Base-by-base conservation (phyloP, 139 green algal species). In the Picochlorum sp. region DNA sequence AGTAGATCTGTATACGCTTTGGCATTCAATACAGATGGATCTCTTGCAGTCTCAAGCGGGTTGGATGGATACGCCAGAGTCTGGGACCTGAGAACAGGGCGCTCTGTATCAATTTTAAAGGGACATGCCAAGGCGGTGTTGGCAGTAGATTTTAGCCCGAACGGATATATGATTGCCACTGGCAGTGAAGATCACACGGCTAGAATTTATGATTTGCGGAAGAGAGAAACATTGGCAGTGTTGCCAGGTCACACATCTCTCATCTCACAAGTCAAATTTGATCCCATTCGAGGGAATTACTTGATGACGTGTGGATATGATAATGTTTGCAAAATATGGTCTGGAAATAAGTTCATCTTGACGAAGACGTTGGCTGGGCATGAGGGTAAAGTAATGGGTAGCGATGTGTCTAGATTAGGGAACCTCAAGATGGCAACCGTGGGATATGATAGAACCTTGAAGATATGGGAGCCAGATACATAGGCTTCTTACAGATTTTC, bases 91-190 rank as follows among this genome's bases (percentile, higher is more conserved):
- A 80, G 93, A 21, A 96, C 83, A 0, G 93, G 93, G 13, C 73
- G 82, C 60, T 90, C 79, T 72, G 82, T 97, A 34, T 56, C 87
- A 28, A 68, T 72, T 24, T 75, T 97, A 52, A 65, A 92, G 61
- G 93, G 94, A 3, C 94, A 98, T 67, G 83, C 92, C 16, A 91
- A 97, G 72, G 68, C 76, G 58, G 65, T 98, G 5, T 79, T 98
- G 34, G 67, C 69, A 1, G 63, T 92, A 0, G 90, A 96, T 71
- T 97, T 95, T 62, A 80, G 79, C 0, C 88, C 88, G 21, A 89
- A 95, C 62, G 94, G 94, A 8, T 90, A 88, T 73, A 74, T 83
- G 49, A 34, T 92, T 13, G 81, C 75, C 15, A 89, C 83, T 3
- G 92, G 85, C 18, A 80, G 76, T 14, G 86, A 95, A 57, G 91